Evolutionary conservation across 140 eudicot species (phyloP).

Genomic region (Oenanthe javanica): DNA sequence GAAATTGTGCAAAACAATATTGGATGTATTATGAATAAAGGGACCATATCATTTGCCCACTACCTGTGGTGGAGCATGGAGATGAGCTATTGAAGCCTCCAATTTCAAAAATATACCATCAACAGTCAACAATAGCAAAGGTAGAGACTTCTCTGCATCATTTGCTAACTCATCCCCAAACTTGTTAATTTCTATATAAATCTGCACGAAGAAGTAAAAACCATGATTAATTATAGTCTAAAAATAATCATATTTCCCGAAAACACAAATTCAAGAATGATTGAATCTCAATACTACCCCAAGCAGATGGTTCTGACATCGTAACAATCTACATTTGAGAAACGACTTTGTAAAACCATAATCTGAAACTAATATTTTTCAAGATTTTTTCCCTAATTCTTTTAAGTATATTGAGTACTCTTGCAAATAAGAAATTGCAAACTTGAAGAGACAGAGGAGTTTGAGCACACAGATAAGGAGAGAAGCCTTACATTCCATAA

Average conservation of each 20-base stretch:
- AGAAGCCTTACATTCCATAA: too few species aligned
- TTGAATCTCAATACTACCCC: neutral
- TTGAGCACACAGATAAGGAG: neutral
- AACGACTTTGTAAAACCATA: neutral
- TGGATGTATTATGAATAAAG: neutral
- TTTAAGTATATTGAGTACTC: neutral
- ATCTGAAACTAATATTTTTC: neutral
- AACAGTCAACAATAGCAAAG: constrained; percentile 48
- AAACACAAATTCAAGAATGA: neutral
- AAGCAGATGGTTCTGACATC: neutral
- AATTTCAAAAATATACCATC: constrained; percentile 53
- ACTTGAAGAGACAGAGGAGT: neutral
- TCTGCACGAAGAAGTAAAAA: constrained; percentile 25
- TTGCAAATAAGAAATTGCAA: neutral
- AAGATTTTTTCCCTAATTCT: neutral
- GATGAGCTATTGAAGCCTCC: constrained; percentile 76
- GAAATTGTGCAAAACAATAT: neutral
- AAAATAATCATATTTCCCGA: neutral
- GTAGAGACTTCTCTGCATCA: constrained; percentile 62
- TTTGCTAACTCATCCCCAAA: constrained; percentile 51
- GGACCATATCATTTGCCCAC: neutral
- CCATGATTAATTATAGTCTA: neutral
- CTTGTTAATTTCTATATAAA: constrained; percentile 74
- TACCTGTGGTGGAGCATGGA: constrained; percentile 71
- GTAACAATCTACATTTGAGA: neutral